Evolutionary conservation across 495 filamentous ascomycete genomes (phyloP).

Genomic region (Recurvomyces mirabilis): DNA sequence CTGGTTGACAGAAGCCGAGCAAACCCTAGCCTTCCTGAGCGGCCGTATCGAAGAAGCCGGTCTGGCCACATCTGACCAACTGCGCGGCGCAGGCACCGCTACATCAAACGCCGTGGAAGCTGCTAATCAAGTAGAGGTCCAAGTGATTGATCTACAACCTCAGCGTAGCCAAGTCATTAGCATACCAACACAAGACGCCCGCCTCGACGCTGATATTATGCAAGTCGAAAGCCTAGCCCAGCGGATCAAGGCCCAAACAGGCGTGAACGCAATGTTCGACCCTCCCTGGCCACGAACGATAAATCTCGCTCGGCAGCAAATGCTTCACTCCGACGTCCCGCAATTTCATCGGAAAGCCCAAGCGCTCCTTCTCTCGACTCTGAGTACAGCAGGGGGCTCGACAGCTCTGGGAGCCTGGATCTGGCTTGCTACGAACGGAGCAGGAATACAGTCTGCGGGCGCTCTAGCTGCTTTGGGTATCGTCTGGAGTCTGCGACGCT

Average conservation of each 20-base stretch:
- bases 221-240: neutral
- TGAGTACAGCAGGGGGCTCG: conserved; percentile 52
- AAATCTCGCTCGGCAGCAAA: conserved; percentile 41
- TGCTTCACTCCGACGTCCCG: conserved; percentile 55
- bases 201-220: neutral
- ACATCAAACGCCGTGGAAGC: conserved; percentile 7
- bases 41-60: conserved; percentile 68
- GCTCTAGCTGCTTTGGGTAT: conserved; percentile 70
- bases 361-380: conserved; percentile 60
- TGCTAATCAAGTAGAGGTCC: neutral
- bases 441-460: conserved; percentile 60
- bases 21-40: conserved; percentile 63
- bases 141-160: neutral
- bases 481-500: conserved; percentile 56
- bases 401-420: conserved; percentile 55
- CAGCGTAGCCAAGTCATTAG: neutral
- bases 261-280: conserved; percentile 12
- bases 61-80: conserved; percentile 27
- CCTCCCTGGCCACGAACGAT: conserved; percentile 39
- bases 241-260: neutral
- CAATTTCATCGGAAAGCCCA: conserved; percentile 72
- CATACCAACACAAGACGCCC: neutral
- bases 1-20: conserved; percentile 69
- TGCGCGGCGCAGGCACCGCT: conserved; percentile 4
- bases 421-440: conserved; percentile 49